phyloP scores from a whole-genome alignment of 208 protist genomes.

The Eutreptiella sp. region DNA sequence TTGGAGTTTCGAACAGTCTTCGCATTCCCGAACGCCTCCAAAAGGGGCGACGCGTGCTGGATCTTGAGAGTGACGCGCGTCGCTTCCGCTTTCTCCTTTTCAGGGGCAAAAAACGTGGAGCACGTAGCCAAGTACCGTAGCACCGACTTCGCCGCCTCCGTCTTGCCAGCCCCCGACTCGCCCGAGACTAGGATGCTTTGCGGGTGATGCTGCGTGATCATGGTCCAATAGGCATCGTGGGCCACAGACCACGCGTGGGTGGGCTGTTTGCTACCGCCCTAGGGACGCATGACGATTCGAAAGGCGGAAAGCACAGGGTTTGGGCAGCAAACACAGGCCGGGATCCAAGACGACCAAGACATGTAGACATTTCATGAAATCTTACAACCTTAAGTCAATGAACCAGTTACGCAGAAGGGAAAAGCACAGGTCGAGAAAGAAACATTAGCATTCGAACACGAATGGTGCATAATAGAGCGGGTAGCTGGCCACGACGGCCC shows the following conservation, averaged over 20 bases:
- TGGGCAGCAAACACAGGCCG: too few species aligned
- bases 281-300: too few species aligned
- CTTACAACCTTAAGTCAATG: too few species aligned
- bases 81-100: conserved; percentile 2
- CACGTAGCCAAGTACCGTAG: conserved; percentile 45
- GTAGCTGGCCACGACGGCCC: too few species aligned
- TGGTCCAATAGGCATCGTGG: conserved; percentile 29
- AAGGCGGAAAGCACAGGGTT: too few species aligned
- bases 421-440: too few species aligned
- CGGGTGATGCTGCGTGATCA: conserved; percentile 29
- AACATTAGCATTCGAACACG: too few species aligned
- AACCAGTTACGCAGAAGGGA: too few species aligned
- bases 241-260: conserved; percentile 15
- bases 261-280: conserved; percentile 4
- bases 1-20: conserved; percentile 35
- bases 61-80: background rate
- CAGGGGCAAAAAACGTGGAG: conserved; percentile 3
- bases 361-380: too few species aligned
- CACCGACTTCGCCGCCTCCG: conserved; percentile 50
- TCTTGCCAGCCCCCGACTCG: conserved; percentile 72
- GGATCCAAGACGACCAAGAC: too few species aligned
- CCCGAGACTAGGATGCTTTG: conserved; percentile 48
- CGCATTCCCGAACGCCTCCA: conserved; percentile 38
- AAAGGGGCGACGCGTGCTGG: conserved; percentile 16
- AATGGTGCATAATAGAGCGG: too few species aligned